Conservation (phyloP, 257 asterid species). For the Rehmannia glutinosa region DNA sequence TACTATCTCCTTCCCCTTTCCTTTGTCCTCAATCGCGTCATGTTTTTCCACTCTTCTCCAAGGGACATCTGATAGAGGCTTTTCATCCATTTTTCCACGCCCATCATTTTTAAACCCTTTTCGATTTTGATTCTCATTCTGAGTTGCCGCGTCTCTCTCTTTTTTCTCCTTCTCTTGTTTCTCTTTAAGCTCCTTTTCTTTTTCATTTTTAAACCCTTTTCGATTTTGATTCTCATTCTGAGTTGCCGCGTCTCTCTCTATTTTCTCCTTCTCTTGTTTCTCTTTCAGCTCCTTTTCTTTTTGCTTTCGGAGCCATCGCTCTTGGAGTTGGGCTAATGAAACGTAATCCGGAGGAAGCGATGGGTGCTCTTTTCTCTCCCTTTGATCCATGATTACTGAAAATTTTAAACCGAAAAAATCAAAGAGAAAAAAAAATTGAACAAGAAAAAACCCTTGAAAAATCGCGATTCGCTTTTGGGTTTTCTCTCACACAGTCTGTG, state of each 20-base stretch:
- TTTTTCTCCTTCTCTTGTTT: constrained; percentile 14
- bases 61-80: not conserved
- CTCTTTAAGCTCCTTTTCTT: constrained; percentile 19
- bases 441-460: not conserved
- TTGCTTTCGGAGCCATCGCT: constrained; percentile 53
- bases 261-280: constrained; percentile 15
- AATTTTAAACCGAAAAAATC: not conserved
- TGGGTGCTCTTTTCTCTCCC: constrained; percentile 21
- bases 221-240: constrained; percentile 2
- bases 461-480: not conserved
- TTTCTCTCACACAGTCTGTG: not conserved
- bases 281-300: constrained; percentile 24
- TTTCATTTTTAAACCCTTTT: not conserved
- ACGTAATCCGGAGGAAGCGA: constrained; percentile 63
- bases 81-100: not conserved
- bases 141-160: not conserved
- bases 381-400: constrained; percentile 25
- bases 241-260: not conserved
- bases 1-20: constrained; percentile 27
- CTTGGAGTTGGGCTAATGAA: constrained; percentile 49
- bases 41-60: not conserved
- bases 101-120: not conserved
- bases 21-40: constrained; percentile 16
- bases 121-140: not conserved
- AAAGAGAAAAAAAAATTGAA: not conserved